Base-by-base conservation (phyloP, 257 asterid genomes). In the Solanum etuberosum region DNA sequence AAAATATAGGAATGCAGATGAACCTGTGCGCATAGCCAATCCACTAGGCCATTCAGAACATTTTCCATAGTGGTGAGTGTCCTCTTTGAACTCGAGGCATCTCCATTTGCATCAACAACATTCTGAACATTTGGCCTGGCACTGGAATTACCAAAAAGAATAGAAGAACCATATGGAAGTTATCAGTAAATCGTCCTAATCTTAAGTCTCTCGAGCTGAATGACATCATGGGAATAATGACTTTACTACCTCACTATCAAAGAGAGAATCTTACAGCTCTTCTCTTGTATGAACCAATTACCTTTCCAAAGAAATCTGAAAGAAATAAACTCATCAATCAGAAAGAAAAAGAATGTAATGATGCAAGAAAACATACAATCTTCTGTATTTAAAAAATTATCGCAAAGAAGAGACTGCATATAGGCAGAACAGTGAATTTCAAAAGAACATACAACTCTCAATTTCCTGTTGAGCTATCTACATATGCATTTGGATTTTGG, bases 231-330 rank as follows among this genome's bases (percentile, higher is more conserved):
- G 27, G 7, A 21, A 51, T n/a, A 43, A 4, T 48, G 67, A 21
- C 29, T 72, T 70, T 76, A 89, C 32, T 90, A 96, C 98, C 98
- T 96, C 87, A 89, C 96, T 73, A 96, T 91, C 90, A 94, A 88
- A 84, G 99, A 92, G 85, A 96, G 98, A 91, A 96, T 93, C 94
- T 92, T 95, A 87, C 98, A 95, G 94, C 98, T 95, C 91, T 95
- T 94, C 93, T 95, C 99, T 91, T 96, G 98, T 68, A 93, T 87
- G 91, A 96, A 96, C 99, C 99, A 96, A 90, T 92, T 96, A 89
- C 98, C 98, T 91, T 93, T 93, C 97, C 93, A 93, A 43, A 96
- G 93, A 94, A 96, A 90, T 90, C 99, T 94, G 93, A 90, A 91
- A 89, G 76, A 84, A 86, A 77, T 86, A 87, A 88, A 54, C 59